phyloP scores from a whole-genome alignment of 176 grass and related monocot species.

The Oryza coarctata region DNA sequence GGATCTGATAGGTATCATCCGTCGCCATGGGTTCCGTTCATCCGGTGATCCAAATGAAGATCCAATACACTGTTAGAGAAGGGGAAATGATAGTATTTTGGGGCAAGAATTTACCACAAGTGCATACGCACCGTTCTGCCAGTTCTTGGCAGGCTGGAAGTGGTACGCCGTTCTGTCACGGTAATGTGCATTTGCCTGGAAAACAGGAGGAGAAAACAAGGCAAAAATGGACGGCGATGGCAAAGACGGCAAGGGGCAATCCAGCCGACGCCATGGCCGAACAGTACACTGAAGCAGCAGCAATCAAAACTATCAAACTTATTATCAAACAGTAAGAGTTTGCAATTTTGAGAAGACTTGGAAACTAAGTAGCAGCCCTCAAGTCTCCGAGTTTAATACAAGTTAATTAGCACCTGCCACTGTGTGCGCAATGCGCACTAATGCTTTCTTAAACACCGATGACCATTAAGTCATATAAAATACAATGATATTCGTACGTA shows the following conservation, averaged over 20 bases:
- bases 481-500: background rate
- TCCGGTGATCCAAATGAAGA: background rate
- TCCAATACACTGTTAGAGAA: background rate
- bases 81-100: background rate
- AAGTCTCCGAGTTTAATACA: constrained; percentile 19
- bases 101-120: background rate
- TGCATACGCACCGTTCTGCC: constrained; percentile 56
- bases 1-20: constrained; percentile 47
- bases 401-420: background rate
- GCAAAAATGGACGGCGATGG: background rate
- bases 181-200: background rate
- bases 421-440: background rate
- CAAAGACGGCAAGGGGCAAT: background rate
- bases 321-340: no score
- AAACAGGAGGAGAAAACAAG: background rate
- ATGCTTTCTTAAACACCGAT: background rate
- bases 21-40: background rate
- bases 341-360: background rate
- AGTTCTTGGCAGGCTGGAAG: constrained; percentile 67
- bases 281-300: background rate
- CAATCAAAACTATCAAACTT: background rate
- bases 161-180: constrained; percentile 60
- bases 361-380: background rate
- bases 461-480: background rate
- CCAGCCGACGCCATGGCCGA: background rate